A percentile compares a stretch with the other conserved stretches of the same genome.
Conservation (phyloP, 768 basidiomycete species). For the Psilocybe subaeruginosa region DNA sequence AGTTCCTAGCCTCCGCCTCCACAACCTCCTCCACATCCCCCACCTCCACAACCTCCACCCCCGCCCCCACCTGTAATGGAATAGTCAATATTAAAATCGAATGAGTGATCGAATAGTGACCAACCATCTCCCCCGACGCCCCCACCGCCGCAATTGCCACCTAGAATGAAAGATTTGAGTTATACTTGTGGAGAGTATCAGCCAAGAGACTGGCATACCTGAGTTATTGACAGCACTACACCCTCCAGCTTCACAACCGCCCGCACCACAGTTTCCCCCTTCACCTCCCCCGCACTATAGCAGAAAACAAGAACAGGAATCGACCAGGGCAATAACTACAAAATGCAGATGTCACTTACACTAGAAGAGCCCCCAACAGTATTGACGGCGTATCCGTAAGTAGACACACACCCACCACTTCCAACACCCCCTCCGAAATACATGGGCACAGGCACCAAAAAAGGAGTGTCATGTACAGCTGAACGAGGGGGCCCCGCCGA, state of each 20-base stretch:
- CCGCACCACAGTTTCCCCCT: background rate
- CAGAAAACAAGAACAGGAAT: background rate
- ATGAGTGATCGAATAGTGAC: too few relatives aligned
- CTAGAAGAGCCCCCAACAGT: constrained; percentile 1
- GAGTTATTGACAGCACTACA: background rate
- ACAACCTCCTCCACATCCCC: constrained; percentile 15
- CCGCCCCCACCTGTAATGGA: constrained; percentile 1
- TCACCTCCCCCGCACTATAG: background rate
- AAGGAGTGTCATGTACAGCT: constrained; percentile 26
- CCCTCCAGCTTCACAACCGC: background rate
- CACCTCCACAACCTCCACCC: constrained; percentile 11
- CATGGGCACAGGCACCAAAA: constrained; percentile 43
- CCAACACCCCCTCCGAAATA: constrained; percentile 18
- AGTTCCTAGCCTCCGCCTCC: constrained; percentile 2
- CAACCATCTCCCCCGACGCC: too few relatives aligned
- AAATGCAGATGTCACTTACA: too few relatives aligned
- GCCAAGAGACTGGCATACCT: too few relatives aligned
- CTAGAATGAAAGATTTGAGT: too few relatives aligned
- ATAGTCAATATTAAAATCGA: background rate
- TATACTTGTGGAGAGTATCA: too few relatives aligned
- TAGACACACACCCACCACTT: constrained; percentile 4
- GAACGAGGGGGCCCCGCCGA: background rate
- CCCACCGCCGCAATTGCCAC: too few relatives aligned
- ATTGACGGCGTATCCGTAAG: constrained; percentile 17
- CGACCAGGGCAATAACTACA: too few relatives aligned